A percentile compares a stretch with the other conserved stretches of the same genome.
Conservation (phyloP, 768 basidiomycete genomes). For the Candolleomyces aberdarensis region DNA sequence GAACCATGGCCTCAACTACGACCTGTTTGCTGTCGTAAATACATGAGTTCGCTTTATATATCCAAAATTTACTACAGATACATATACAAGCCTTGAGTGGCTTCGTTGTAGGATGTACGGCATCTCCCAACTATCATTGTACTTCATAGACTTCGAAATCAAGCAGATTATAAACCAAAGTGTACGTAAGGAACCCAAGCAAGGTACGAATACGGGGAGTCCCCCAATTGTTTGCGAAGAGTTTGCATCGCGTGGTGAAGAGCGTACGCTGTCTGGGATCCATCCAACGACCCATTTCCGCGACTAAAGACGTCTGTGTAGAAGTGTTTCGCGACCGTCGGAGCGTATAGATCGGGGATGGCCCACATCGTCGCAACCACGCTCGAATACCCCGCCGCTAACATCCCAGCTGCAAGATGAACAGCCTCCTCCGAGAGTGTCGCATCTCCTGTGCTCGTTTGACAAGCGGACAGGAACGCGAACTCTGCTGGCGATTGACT, state of each 20-base stretch:
- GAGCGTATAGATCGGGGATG: slow-evolving; percentile 13
- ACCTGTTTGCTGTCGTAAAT: too few relatives aligned
- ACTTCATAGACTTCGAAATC: too few relatives aligned
- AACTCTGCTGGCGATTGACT: slow-evolving; percentile 4
- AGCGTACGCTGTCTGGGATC: slow-evolving; percentile 4
- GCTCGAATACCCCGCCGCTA: slow-evolving; percentile 15
- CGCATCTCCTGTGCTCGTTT: slow-evolving; percentile 15
- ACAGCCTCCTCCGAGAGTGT: slow-evolving; percentile 15
- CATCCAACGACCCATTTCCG: not conserved
- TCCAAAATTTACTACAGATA: too few relatives aligned
- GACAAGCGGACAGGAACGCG: slow-evolving; percentile 17
- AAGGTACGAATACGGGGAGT: not conserved
- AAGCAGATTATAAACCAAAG: not conserved
- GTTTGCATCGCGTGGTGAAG: slow-evolving; percentile 6
- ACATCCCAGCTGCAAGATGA: slow-evolving; percentile 19
- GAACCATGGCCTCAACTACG: too few relatives aligned
- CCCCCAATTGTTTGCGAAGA: not conserved
- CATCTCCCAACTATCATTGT: too few relatives aligned
- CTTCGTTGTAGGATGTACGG: too few relatives aligned
- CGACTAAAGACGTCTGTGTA: slow-evolving; percentile 1
- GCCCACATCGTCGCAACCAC: slow-evolving; percentile 19
- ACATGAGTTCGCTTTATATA: too few relatives aligned
- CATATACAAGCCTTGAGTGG: too few relatives aligned
- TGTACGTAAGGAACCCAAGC: slow-evolving; percentile 13
- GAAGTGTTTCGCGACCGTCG: slow-evolving; percentile 11